Percentiles rank a stretch among this genome's conserved stretches.
Conservation (phyloP, 1,284 basidiomycete genomes). For the Cryptococcus amylolentus region DNA sequence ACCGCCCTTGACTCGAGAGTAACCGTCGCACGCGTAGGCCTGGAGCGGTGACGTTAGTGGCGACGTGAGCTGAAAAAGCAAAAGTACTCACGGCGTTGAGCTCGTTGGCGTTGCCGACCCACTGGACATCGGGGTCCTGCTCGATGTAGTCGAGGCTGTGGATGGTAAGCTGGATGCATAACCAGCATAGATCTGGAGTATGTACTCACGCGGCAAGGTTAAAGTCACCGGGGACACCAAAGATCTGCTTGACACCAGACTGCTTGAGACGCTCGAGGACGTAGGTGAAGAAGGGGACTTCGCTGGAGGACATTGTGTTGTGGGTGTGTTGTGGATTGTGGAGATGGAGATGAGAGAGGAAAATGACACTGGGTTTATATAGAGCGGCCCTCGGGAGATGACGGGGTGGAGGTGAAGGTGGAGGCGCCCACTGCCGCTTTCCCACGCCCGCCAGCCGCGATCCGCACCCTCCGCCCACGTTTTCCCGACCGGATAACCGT, state of each 20-base stretch:
- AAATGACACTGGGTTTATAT: neutral
- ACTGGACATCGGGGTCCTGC: slow-evolving; percentile 70
- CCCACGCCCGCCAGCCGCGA: neutral
- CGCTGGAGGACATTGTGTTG: slow-evolving; percentile 8
- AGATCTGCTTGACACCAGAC: slow-evolving; percentile 59
- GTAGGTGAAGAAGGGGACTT: slow-evolving; percentile 64
- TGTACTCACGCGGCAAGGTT: slow-evolving; percentile 52
- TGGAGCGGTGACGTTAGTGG: neutral
- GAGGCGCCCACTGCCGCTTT: neutral
- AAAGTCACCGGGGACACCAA: slow-evolving; percentile 90
- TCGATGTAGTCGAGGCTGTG: slow-evolving; percentile 68
- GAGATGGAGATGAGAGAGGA: neutral
- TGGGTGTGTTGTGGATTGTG: neutral
- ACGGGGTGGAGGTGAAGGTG: neutral
- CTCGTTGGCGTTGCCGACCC: slow-evolving; percentile 91
- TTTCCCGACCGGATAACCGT: too few species aligned
- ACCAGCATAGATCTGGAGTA: neutral
- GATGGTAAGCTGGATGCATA: neutral
- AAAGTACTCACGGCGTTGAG: slow-evolving; percentile 60
- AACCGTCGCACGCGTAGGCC: slow-evolving; percentile 90
- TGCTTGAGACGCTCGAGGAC: slow-evolving; percentile 60
- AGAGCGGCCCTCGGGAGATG: neutral
- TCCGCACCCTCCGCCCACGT: too few species aligned
- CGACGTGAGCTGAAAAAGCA: neutral
- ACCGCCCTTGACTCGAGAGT: slow-evolving; percentile 76